phyloP scores from a whole-genome alignment of 2,329 filamentous ascomycete genomes.

The Aspergillus ochraceus region DNA sequence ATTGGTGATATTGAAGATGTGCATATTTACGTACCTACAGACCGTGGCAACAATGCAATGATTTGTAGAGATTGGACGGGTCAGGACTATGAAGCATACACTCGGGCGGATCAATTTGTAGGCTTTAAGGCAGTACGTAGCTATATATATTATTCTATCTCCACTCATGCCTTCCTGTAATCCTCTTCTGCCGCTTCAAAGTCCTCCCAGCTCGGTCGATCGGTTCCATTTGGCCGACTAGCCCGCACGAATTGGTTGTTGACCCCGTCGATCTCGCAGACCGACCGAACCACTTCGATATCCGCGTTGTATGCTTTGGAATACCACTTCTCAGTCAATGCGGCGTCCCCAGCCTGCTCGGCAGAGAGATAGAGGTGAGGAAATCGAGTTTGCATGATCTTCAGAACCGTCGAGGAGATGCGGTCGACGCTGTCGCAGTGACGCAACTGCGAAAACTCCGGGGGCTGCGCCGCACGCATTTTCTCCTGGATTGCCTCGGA shows the following conservation, averaged over 20 bases:
- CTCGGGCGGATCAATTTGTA: background rate
- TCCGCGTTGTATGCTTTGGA: conserved; percentile 44
- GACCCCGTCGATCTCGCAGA: conserved; percentile 48
- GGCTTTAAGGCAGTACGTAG: background rate
- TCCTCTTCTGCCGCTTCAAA: conserved; percentile 29
- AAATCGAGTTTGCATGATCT: conserved; percentile 53
- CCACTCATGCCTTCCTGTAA: conserved; percentile 22
- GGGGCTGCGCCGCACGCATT: conserved; percentile 51
- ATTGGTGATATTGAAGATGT: background rate
- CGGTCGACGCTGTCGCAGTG: conserved; percentile 67
- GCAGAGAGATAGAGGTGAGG: conserved; percentile 54
- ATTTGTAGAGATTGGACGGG: too few species aligned
- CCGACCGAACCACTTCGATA: conserved; percentile 51
- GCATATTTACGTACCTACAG: too few species aligned
- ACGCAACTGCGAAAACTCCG: conserved; percentile 57
- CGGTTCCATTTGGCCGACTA: conserved; percentile 54
- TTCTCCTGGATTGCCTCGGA: conserved; percentile 53
- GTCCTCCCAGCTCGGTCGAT: conserved; percentile 50
- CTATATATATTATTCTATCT: background rate
- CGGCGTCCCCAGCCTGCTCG: conserved; percentile 34
- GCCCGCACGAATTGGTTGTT: conserved; percentile 51
- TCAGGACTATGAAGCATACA: background rate
- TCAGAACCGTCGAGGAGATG: conserved; percentile 60
- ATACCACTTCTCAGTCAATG: conserved; percentile 53
- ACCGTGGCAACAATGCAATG: too few species aligned